These are phyloP conservation scores for Dothistroma septosporum DNA, from an alignment of 2,329 filamentous ascomycete species.

Conservation along the genomic window DNA sequence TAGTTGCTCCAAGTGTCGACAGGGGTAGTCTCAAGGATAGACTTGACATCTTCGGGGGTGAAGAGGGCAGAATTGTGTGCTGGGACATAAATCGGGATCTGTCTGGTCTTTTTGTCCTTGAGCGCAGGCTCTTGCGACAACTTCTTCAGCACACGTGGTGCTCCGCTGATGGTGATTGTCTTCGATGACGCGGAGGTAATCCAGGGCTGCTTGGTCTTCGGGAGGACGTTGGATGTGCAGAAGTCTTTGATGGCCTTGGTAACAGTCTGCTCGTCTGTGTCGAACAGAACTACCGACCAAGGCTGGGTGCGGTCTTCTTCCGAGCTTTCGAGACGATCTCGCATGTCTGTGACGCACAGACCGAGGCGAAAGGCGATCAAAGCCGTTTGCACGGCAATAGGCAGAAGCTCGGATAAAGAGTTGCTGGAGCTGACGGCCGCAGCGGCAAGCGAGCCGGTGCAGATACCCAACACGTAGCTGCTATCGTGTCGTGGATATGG, in stretches of 20 bases:
- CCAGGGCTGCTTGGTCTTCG: background rate
- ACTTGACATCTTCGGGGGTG: slow-evolving; percentile 14
- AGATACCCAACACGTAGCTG: slow-evolving; percentile 19
- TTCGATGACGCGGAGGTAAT: slow-evolving; percentile 2
- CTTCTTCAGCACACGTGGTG: slow-evolving; percentile 6
- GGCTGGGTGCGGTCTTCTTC: background rate
- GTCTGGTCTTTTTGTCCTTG: background rate
- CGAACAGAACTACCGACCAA: background rate
- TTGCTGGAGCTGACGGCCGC: slow-evolving; percentile 21
- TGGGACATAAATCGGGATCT: slow-evolving; percentile 18
- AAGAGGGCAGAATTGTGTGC: slow-evolving; percentile 20
- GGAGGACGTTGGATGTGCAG: background rate
- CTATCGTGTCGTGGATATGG: background rate
- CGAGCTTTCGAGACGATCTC: background rate
- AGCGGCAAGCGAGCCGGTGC: slow-evolving; percentile 24
- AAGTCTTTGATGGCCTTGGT: background rate
- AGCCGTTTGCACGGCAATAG: slow-evolving; percentile 34
- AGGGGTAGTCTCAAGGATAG: slow-evolving; percentile 4
- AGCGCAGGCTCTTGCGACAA: background rate
- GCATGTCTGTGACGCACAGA: slow-evolving; percentile 9
- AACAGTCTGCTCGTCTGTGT: background rate
- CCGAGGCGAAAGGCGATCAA: slow-evolving; percentile 46
- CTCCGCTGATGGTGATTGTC: slow-evolving; percentile 7
- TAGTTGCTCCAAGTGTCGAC: background rate
- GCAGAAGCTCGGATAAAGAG: slow-evolving; percentile 16